Base-by-base conservation (phyloP, 2,329 filamentous ascomycete genomes). In the Balansia obtecta region DNA sequence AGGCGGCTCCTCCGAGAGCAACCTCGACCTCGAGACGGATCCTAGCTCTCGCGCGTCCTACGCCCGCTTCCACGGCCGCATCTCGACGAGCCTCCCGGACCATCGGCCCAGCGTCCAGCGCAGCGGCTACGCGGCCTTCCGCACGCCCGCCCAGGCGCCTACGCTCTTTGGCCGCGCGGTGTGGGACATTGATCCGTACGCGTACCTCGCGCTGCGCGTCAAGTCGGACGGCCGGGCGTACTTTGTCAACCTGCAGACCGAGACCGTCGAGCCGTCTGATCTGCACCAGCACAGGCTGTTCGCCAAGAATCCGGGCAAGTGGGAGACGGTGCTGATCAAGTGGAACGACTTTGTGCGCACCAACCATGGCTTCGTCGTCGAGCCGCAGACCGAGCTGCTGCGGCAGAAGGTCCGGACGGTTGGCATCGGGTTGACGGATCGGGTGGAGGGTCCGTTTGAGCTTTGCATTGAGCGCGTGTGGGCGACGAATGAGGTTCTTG, bases 291-390 rank as follows among this genome's bases (percentile, higher is more conserved):
- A 98, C 67, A 76, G 93, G 46, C 69, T 98, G 4, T 95, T 88
- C 58, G 77, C 85, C 9, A 84, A 83, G 61, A 79, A 80, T 9
- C 83, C 86, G 0, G 89, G 89, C 1, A 77, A 90, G 60, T 98
- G 93, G 93, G 91, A 98, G 74, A 96, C 93, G 1, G 79, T 96
- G n/a, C 68, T 94, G 45, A 85, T 98, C 55, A 86, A 85, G 54
- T 93, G 90, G 77, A 85, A 83, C 58, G 88, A 95, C 56, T 97
- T 98, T 68, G 91, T 98, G 52, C 77, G 93, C 55, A 98, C 93
- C 13, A 97, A 96, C 63, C 81, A 94, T 61, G 93, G 93, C 7
- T 82, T 87, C 60, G 88, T 95, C 1, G 83, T 96, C 5, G 90
- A 97, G 70, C 93, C 93, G 33, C 91, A 97, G 72, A 83, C 84